Base-by-base conservation (phyloP, 495 filamentous ascomycete genomes). In the Talaromyces ruber region DNA sequence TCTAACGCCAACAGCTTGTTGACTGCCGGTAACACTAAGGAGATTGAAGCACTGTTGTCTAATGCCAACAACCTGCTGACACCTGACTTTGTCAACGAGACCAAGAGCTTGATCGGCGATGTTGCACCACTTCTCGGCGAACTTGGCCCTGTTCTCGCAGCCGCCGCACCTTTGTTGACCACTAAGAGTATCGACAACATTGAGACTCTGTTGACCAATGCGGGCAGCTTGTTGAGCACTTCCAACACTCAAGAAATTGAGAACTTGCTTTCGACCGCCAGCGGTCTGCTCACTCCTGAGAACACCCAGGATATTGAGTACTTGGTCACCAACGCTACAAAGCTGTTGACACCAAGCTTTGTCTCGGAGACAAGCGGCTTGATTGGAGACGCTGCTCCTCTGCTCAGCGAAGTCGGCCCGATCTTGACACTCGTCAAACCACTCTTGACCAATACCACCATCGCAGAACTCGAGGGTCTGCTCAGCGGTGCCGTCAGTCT, bases 71-170 rank as follows among this genome's bases (percentile, higher is more conserved):
- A 73, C 8, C 56, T 81, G 14, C 63, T 82, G 34, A 75, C 75
- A 26, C 67, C 74, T 11, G 63, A 64, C 14, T 77, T 77, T 16
- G 67, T 81, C 58, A 70, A 76, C 61, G 73, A 79, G 63, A 78
- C 78, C 1, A 73, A 75, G 39, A 66, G 64, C 6, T 64, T 78
- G 28, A 73, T 76, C 30, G 70, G 66, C 32, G 73, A 67, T 0
- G 70, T 77, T 9, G 63, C 65, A 18, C 71, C 78, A 21, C 65
- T 79, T n/a, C 71, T 82, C 28, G 80, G 74, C 63, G 72, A 72
- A 52, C 69, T 82, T n/a, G 65, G 76, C 43, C 65, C 57, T 21
- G 64, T 80, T 25, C 65, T 82, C 7, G 62, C 62, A 12, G 78
- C 79, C 55, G 79, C 75, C 14, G 72, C 75, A 56, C 62, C 62